Conservation (phyloP, 164 flowering plant species). For the Piper longum region DNA sequence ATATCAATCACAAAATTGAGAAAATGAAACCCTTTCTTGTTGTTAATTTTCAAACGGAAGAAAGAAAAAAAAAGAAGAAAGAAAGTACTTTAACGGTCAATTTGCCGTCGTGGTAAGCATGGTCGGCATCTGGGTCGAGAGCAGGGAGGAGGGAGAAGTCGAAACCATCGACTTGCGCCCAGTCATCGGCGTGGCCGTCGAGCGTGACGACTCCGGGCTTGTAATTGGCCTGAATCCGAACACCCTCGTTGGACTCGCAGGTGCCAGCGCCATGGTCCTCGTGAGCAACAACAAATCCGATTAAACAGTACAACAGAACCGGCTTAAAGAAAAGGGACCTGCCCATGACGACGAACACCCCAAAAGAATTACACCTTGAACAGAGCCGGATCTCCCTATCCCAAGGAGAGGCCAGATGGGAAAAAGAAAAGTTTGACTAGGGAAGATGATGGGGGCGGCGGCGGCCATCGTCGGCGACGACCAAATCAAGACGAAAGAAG, state of each 20-base stretch:
- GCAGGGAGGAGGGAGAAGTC: slow-evolving; percentile 85
- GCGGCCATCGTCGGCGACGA: no score
- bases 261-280: slow-evolving; percentile 48
- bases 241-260: slow-evolving; percentile 51
- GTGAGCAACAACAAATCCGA: slow-evolving; percentile 39
- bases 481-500: no score
- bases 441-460: no score
- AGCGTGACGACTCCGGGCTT: slow-evolving; percentile 60
- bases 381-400: no score
- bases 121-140: slow-evolving; percentile 74
- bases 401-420: no score
- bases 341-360: slow-evolving; percentile 11
- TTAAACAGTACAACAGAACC: slow-evolving; percentile 2
- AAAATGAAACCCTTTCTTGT: not conserved
- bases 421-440: no score
- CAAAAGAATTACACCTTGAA: no score
- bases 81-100: slow-evolving; percentile 63
- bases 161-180: slow-evolving; percentile 62
- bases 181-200: slow-evolving; percentile 80
- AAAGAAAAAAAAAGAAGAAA: not conserved
- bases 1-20: no score
- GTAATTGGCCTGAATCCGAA: slow-evolving; percentile 42
- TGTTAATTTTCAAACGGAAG: not conserved
- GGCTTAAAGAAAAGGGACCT: slow-evolving; percentile 11
- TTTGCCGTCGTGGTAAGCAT: slow-evolving; percentile 59